These are phyloP conservation scores for Diplodia mutila DNA, from an alignment of 2,329 filamentous ascomycete species.

Conservation along the genomic window DNA sequence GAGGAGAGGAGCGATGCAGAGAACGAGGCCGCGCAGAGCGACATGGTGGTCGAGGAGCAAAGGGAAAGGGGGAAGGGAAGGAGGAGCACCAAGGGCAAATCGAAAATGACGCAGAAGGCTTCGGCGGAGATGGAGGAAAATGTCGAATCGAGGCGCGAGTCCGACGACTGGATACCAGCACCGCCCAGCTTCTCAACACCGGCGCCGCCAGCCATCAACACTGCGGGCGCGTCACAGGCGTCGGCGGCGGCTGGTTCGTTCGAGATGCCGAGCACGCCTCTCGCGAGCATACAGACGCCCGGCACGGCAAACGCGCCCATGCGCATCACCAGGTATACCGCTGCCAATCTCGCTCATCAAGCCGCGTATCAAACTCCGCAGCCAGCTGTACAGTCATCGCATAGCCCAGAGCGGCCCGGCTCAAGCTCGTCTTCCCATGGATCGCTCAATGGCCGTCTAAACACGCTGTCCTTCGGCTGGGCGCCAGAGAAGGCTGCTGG, in stretches of 20 bases:
- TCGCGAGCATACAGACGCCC: constrained; percentile 5
- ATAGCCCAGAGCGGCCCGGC: constrained; percentile 31
- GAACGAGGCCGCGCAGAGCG: constrained; percentile 27
- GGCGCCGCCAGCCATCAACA: constrained; percentile 25
- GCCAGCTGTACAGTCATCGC: constrained; percentile 34
- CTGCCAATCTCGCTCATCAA: constrained; percentile 25
- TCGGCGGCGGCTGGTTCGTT: constrained; percentile 24
- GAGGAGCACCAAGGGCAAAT: constrained; percentile 32
- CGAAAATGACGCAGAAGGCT: constrained; percentile 26
- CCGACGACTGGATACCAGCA: constrained; percentile 42
- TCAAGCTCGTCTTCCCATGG: constrained; percentile 38
- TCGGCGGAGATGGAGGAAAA: constrained; percentile 33
- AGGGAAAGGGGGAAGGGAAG: constrained; percentile 31
- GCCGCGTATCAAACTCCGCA: constrained; percentile 32
- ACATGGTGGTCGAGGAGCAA: constrained; percentile 28
- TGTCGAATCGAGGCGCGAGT: constrained; percentile 35
- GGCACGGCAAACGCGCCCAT: constrained; percentile 14
- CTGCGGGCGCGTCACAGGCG: constrained; percentile 35
- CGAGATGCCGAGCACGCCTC: constrained; percentile 29
- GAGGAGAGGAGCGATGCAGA: constrained; percentile 30
- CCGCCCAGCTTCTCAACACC: constrained; percentile 32
- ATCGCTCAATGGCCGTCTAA: constrained; percentile 34
- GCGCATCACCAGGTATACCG: constrained; percentile 9
- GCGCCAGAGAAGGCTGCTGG: constrained; percentile 34
- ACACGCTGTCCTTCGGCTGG: constrained; percentile 27